Percentiles rank a stretch among this genome's conserved stretches.
phyloP scores from a whole-genome alignment of 345 rosid species.

The Nasturtium officinale region DNA sequence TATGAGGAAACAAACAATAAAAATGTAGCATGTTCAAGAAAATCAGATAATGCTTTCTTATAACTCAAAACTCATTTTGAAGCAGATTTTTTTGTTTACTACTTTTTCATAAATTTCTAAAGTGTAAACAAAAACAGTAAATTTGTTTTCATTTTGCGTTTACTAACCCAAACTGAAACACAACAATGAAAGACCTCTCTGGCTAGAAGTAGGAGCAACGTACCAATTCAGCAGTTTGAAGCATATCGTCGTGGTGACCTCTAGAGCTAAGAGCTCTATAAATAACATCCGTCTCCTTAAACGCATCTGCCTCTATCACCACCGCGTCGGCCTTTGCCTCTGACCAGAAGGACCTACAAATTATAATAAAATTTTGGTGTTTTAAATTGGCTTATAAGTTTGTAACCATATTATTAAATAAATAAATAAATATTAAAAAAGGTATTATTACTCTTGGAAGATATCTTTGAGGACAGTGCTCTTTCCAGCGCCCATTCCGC shows the following conservation, averaged over 20 bases:
- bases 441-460: conserved; percentile 76
- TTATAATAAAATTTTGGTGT: neutral
- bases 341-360: conserved; percentile 79
- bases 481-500: conserved; percentile 98
- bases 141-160: too few species aligned
- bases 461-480: conserved; percentile 92
- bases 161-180: neutral
- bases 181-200: neutral
- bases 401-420: too few species aligned
- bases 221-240: conserved; percentile 86
- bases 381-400: neutral
- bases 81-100: too few species aligned
- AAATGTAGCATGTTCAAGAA: neutral
- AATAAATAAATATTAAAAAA: too few species aligned
- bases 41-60: neutral
- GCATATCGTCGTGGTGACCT: conserved; percentile 83
- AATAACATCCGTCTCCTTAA: conserved; percentile 89
- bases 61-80: neutral
- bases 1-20: neutral
- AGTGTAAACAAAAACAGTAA: too few species aligned
- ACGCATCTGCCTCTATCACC: conserved; percentile 92
- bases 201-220: neutral
- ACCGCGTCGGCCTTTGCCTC: conserved; percentile 76
- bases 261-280: conserved; percentile 74
- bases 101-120: too few species aligned